phyloP scores from a whole-genome alignment of 345 rosid species.

The Bruguiera sexangula region DNA sequence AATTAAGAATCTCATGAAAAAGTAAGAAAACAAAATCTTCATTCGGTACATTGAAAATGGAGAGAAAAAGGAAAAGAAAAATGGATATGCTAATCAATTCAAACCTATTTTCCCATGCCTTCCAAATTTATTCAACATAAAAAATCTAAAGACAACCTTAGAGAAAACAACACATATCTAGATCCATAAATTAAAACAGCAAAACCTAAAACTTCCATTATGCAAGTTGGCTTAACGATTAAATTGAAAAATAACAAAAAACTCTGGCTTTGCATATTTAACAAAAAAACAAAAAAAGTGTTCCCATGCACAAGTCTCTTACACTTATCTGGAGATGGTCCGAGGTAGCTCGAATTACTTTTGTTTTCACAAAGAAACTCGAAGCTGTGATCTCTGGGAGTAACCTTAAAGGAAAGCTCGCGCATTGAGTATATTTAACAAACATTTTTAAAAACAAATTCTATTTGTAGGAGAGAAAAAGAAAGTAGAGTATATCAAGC shows the following conservation, averaged over 20 bases:
- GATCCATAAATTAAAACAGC: neutral
- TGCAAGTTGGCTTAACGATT: neutral
- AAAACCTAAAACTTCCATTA: neutral
- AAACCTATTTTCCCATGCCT: neutral
- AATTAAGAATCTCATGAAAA: slow-evolving; percentile 12
- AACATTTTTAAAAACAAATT: neutral
- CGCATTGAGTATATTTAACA: too few species aligned
- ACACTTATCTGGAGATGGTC: too few species aligned
- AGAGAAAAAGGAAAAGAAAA: neutral
- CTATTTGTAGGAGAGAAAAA: too few species aligned
- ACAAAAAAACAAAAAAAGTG: neutral
- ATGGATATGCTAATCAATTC: neutral
- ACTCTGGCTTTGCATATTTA: too few species aligned
- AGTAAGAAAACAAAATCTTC: neutral
- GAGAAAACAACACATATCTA: slow-evolving; percentile 13
- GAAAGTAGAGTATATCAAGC: neutral
- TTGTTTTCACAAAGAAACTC: neutral
- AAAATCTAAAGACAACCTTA: slow-evolving; percentile 12
- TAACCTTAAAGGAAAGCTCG: too few species aligned
- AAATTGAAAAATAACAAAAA: too few species aligned
- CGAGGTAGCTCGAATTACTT: neutral
- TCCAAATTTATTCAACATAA: slow-evolving; percentile 15
- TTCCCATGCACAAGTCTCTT: neutral
- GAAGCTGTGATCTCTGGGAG: too few species aligned
- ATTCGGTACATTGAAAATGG: neutral